Percentiles rank a stretch among this genome's conserved stretches.
These are phyloP conservation scores for Acmispon strigosus DNA, from an alignment of 306 rosid species.

Conservation along the genomic window DNA sequence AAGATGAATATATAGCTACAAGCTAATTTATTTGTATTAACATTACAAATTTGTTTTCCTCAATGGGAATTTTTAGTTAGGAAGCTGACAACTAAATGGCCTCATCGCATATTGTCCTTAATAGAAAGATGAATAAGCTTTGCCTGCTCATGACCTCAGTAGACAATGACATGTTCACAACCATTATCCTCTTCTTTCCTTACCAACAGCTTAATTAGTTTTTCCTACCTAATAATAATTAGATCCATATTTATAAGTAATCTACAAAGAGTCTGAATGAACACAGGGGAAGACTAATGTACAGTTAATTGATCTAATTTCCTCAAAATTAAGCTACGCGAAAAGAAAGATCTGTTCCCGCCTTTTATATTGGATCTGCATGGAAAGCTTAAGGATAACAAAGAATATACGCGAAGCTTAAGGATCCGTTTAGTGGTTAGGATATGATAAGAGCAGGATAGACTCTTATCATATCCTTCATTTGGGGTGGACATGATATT, in stretches of 20 bases:
- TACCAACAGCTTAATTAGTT: neutral
- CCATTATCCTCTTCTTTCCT: conserved; percentile 7
- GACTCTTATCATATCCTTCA: no score
- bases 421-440: no score
- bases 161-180: conserved; percentile 25
- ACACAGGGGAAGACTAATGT: neutral
- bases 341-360: neutral
- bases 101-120: conserved; percentile 4
- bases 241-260: neutral
- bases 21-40: neutral
- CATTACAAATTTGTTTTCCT: neutral
- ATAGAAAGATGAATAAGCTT: neutral
- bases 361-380: neutral
- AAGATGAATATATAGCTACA: neutral
- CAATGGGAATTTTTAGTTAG: neutral
- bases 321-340: neutral
- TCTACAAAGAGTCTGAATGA: neutral
- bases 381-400: neutral
- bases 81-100: conserved; percentile 13
- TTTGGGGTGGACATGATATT: no score
- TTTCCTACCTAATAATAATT: neutral
- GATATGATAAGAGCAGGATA: no score
- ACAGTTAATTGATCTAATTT: neutral
- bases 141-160: conserved; percentile 4
- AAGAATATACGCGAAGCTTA: no score